These are phyloP conservation scores for Suillus subalutaceus DNA, from an alignment of 768 basidiomycete genomes.

Conservation along the genomic window DNA sequence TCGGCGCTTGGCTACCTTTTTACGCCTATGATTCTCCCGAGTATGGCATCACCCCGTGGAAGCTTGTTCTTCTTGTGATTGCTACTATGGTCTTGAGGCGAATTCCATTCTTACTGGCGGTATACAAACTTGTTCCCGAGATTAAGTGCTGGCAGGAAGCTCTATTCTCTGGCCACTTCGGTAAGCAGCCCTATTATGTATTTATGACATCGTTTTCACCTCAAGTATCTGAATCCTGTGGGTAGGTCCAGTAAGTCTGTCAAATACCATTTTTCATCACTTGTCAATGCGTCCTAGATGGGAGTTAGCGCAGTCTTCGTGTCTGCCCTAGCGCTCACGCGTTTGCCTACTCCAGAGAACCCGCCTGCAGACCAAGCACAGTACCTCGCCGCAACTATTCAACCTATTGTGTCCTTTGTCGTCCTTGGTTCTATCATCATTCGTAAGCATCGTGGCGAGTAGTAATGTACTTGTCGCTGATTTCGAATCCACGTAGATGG, in stretches of 20 bases:
- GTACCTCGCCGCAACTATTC: conserved; percentile 65
- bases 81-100: conserved; percentile 75
- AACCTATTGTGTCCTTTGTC: conserved; percentile 86
- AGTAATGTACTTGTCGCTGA: conserved; percentile 1
- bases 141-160: conserved; percentile 85
- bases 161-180: conserved; percentile 91
- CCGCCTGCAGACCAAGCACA: conserved; percentile 75
- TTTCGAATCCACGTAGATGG: conserved; percentile 43
- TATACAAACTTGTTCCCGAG: conserved; percentile 89
- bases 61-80: conserved; percentile 68
- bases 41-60: conserved; percentile 69
- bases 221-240: neutral
- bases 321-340: conserved; percentile 67
- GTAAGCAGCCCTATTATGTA: conserved; percentile 35
- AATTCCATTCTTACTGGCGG: conserved; percentile 72
- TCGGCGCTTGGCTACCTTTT: conserved; percentile 87
- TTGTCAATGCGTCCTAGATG: conserved; percentile 53
- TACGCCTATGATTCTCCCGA: conserved; percentile 53
- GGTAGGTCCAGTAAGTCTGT: conserved; percentile 54
- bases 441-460: conserved; percentile 48
- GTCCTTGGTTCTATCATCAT: conserved; percentile 86
- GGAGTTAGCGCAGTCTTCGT: conserved; percentile 93
- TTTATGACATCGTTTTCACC: neutral
- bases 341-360: conserved; percentile 55
- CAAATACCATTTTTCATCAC: neutral